A percentile compares a stretch with the other conserved stretches of the same genome.
phyloP scores from a whole-genome alignment of 768 basidiomycete species.

The Lyophyllum atratum region DNA sequence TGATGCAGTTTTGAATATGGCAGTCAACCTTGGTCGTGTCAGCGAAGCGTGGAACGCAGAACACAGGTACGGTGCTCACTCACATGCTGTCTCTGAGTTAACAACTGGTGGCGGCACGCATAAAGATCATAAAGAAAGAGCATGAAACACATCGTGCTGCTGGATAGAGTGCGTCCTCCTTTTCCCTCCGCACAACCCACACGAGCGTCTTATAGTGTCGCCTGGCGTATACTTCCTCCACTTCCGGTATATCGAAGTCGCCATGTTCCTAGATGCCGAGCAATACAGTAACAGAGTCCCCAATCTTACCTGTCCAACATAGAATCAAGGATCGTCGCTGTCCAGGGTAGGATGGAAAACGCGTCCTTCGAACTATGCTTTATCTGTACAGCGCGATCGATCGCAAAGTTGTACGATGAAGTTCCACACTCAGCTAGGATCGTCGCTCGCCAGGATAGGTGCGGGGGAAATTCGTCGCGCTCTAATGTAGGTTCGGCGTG shows the following conservation, averaged over 20 bases:
- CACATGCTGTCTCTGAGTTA: slow-evolving; percentile 37
- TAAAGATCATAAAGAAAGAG: slow-evolving; percentile 34
- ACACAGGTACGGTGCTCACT: not conserved
- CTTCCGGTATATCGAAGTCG: not conserved
- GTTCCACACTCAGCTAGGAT: not conserved
- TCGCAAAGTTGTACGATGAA: not conserved
- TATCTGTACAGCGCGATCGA: not conserved
- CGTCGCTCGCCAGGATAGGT: not conserved
- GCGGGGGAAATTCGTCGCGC: not conserved
- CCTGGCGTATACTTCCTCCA: not conserved
- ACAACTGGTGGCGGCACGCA: slow-evolving; percentile 30
- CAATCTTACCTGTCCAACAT: not conserved
- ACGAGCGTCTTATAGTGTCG: not conserved
- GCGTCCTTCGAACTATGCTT: not conserved
- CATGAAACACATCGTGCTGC: slow-evolving; percentile 27
- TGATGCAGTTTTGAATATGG: slow-evolving; percentile 34
- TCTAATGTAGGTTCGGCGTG: not conserved
- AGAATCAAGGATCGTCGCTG: not conserved
- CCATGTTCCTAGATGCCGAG: not conserved
- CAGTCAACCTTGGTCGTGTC: slow-evolving; percentile 48
- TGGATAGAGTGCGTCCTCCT: not conserved
- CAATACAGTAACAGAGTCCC: not conserved
- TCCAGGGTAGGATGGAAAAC: not conserved
- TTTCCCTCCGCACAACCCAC: not conserved
- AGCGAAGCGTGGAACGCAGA: not conserved